Percentiles rank a stretch among this genome's conserved stretches.
phyloP scores from a whole-genome alignment of 1,284 basidiomycete genomes.

The Ustilago curta region DNA sequence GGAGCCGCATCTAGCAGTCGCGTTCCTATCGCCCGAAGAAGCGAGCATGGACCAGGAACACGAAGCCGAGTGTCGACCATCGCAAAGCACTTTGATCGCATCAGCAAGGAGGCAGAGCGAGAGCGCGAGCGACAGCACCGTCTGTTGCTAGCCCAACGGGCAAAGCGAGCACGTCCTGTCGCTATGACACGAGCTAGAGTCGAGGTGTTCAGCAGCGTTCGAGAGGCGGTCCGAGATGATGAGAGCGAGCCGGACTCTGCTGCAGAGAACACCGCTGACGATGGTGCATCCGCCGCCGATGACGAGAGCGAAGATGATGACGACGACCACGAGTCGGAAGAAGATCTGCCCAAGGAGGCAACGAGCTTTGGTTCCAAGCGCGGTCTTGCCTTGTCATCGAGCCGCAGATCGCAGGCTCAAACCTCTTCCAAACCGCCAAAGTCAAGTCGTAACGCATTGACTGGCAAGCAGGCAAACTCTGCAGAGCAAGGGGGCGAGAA shows the following conservation, averaged over 20 bases:
- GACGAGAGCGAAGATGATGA: conserved; percentile 56
- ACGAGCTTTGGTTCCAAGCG: conserved; percentile 24
- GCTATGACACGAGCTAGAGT: conserved; percentile 89
- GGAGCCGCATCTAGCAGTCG: conserved; percentile 26
- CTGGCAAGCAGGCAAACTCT: not conserved
- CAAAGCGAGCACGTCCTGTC: conserved; percentile 84
- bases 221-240: conserved; percentile 90
- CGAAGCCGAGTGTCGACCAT: conserved; percentile 72
- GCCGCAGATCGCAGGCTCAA: conserved; percentile 9
- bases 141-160: conserved; percentile 57
- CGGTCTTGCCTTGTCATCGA: conserved; percentile 1
- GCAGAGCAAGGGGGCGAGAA: conserved; percentile 5
- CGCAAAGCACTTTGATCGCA: conserved; percentile 72
- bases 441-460: not conserved
- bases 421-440: conserved; percentile 14
- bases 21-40: conserved; percentile 40
- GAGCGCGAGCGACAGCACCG: conserved; percentile 71
- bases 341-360: conserved; percentile 24
- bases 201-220: conserved; percentile 88
- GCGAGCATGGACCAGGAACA: conserved; percentile 49
- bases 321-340: conserved; percentile 42
- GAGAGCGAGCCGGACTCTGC: conserved; percentile 58
- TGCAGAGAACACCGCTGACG: conserved; percentile 40
- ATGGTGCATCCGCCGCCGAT: conserved; percentile 49
- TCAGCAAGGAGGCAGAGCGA: conserved; percentile 73